Base-by-base conservation (phyloP, 352 stramenopile species). In the Phytophthora sp. region DNA sequence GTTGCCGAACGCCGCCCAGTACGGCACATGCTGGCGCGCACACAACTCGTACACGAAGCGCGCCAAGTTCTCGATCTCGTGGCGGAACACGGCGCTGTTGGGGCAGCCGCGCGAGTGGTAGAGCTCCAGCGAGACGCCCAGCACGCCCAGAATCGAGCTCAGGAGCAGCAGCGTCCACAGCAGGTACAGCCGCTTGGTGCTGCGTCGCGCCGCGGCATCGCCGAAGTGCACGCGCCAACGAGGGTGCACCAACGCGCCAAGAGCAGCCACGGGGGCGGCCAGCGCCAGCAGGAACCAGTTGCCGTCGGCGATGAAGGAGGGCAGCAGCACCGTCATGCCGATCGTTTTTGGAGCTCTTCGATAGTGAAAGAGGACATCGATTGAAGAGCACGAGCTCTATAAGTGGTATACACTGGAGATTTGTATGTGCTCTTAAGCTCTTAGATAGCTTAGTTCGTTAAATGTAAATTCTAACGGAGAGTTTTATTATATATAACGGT, bases 1-100 rank as follows among this genome's bases (percentile, higher is more conserved):
- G 38, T 89, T 92, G 55, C 84, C 84, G 62, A 92, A 92, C 41
- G 81, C 74, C 39, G 77, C 60, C 84, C 84, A 93, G 54, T 87
- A 93, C 24, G 79, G 69, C 54, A 92, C 54, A 4, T 73, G 26
- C 32, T 87, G 66, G 8, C 76, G 81, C 27, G 27, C 45, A 31
- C 72, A 88, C 21, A 91, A 56, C 24, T 81, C 67, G 43, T 88
- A 89, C 34, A 88, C 48, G 52, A 88, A 89, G 9, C 82, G 76
- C 41, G 82, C 84, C 31, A 93, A 71, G 45, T 69, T 58, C 53
- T 87, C 79, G 53, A 87, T 91, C 55, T 93, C 84, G 45, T 74
- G 66, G 64, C 88, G 84, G 54, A 93, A 93, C 5, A 89, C 42
- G 17, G 37, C 48, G 35, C 78, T 90, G 49, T 92, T 92, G 12